These are phyloP conservation scores for Sphagnum fallax DNA, from an alignment of 228 moss, liverwort and hornwort species.

Conservation along the genomic window DNA sequence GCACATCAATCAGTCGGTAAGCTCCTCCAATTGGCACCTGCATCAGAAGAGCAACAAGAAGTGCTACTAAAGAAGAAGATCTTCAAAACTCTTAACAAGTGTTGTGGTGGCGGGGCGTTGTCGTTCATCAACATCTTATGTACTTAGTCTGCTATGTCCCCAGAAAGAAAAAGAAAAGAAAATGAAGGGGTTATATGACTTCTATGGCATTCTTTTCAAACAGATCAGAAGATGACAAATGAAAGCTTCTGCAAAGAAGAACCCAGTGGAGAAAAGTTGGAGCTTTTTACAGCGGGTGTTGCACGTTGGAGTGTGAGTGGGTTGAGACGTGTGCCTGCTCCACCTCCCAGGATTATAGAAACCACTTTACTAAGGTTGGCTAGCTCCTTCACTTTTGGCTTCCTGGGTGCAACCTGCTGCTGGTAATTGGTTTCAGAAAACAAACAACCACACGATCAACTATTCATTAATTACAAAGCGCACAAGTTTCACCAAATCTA, in stretches of 20 bases:
- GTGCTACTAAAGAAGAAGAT: background rate
- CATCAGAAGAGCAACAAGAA: no score
- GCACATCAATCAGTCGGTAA: slow-evolving; percentile 57
- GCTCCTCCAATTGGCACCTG: slow-evolving; percentile 64
- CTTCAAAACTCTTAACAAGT: background rate
- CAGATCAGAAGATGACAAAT: no score
- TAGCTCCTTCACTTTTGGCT: slow-evolving; percentile 18
- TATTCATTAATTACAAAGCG: background rate
- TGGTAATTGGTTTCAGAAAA: background rate
- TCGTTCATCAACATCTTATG: background rate
- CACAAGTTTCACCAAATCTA: no score
- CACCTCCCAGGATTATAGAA: slow-evolving; percentile 77
- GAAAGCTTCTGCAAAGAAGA: background rate
- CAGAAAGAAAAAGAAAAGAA: background rate
- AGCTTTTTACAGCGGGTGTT: slow-evolving; percentile 58
- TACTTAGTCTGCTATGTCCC: background rate
- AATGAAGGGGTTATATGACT: background rate
- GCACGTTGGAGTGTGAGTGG: slow-evolving; percentile 76
- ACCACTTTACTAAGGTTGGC: slow-evolving; percentile 72
- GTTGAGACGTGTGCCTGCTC: slow-evolving; percentile 73
- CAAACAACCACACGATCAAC: background rate
- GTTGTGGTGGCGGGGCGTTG: no score
- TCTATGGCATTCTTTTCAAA: background rate
- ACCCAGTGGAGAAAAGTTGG: background rate
- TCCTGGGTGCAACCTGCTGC: background rate